Conservation (phyloP, 2,329 filamentous ascomycete species). For the Catunica adiposa region DNA sequence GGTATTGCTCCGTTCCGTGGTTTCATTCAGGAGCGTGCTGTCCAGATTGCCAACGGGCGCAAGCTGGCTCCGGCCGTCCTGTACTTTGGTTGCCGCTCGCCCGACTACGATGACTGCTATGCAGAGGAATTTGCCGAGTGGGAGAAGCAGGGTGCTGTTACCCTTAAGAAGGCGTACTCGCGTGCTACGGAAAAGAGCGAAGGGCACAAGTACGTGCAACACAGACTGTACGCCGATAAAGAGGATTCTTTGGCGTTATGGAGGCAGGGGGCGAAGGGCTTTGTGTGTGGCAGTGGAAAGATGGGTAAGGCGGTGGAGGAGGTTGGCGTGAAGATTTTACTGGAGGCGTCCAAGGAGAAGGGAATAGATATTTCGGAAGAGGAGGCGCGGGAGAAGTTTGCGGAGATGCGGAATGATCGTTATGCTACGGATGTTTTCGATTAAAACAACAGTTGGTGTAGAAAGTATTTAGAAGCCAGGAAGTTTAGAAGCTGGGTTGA, state of each 20-base stretch:
- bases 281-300: constrained; percentile 44
- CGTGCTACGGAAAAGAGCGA: constrained; percentile 26
- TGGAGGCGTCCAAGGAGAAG: constrained; percentile 20
- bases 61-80: constrained; percentile 44
- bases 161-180: constrained; percentile 40
- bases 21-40: constrained; percentile 45
- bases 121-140: constrained; percentile 40
- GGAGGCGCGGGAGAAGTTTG: constrained; percentile 30
- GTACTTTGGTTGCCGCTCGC: constrained; percentile 45
- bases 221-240: constrained; percentile 24
- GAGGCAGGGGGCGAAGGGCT: constrained; percentile 36
- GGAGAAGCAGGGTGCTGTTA: constrained; percentile 43
- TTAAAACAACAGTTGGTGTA: constrained; percentile 18
- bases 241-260: constrained; percentile 25
- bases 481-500: no score
- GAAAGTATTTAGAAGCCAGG: not conserved
- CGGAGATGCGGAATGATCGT: constrained; percentile 34
- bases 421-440: constrained; percentile 47
- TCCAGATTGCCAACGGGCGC: constrained; percentile 32
- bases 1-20: constrained; percentile 47
- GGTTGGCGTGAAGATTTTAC: constrained; percentile 23
- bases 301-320: constrained; percentile 33
- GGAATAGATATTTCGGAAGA: constrained; percentile 23
- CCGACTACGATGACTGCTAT: constrained; percentile 43
- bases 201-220: constrained; percentile 33